Evolutionary conservation across 2,329 filamentous ascomycete species (phyloP).

Genomic region (Bipolaris cookei): DNA sequence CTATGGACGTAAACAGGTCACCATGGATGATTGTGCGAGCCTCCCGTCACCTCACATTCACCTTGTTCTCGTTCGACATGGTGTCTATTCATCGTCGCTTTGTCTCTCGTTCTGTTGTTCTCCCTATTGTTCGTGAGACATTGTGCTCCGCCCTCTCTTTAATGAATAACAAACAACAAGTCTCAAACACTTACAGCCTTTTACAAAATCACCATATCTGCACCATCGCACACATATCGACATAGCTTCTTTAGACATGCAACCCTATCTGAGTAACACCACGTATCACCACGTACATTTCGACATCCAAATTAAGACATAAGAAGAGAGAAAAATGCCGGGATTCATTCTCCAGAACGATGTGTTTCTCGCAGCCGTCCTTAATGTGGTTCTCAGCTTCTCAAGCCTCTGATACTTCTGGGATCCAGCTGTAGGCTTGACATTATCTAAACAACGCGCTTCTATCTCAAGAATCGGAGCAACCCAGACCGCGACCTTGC

Average conservation of each 20-base stretch:
- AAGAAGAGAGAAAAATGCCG: too few relatives aligned
- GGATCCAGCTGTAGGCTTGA: not conserved
- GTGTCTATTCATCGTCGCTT: not conserved
- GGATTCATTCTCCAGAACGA: slow-evolving; percentile 1
- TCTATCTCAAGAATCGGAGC: not conserved
- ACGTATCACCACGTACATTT: not conserved
- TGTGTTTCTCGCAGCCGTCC: not conserved
- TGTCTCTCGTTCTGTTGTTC: not conserved
- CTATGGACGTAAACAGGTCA: not conserved
- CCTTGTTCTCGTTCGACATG: not conserved
- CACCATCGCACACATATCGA: not conserved
- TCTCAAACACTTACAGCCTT: not conserved
- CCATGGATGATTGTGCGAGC: not conserved
- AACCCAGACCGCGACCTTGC: slow-evolving; percentile 1
- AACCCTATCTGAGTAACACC: not conserved
- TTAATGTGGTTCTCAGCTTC: not conserved
- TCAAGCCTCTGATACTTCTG: not conserved
- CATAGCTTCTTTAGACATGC: not conserved
- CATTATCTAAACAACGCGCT: not conserved
- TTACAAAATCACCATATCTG: not conserved
- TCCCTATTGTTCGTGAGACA: not conserved
- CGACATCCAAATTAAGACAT: too few relatives aligned
- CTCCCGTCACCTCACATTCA: not conserved
- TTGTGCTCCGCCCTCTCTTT: not conserved
- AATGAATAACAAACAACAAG: not conserved